phyloP scores from a whole-genome alignment of 371 early-diverging fungal species.

The Apophysomyces sp. region DNA sequence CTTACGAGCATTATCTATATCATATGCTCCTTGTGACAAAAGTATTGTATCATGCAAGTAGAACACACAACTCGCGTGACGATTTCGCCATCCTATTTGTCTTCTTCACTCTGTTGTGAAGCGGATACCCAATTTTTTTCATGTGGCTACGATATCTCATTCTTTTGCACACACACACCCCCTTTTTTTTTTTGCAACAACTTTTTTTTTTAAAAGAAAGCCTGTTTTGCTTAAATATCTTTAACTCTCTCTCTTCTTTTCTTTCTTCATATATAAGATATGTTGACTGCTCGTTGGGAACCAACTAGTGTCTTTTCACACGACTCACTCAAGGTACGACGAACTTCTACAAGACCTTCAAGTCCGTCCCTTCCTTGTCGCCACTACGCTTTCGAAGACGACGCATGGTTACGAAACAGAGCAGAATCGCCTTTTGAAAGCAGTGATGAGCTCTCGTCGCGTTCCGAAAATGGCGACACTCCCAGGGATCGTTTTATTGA shows the following conservation, averaged over 20 bases:
- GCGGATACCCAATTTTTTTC: not conserved
- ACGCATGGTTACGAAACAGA: not conserved
- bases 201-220: not conserved
- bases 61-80: not conserved
- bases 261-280: not conserved
- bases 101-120: not conserved
- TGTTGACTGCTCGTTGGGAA: slow-evolving; percentile 10
- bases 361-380: not conserved
- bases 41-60: not conserved
- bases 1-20: not conserved
- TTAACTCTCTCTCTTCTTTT: not conserved
- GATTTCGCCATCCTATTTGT: not conserved
- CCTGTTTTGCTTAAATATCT: not conserved
- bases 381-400: slow-evolving; percentile 3
- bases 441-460: slow-evolving; percentile 1
- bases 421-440: not conserved
- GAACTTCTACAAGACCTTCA: not conserved
- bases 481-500: slow-evolving; percentile 34
- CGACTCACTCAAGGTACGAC: slow-evolving; percentile 20
- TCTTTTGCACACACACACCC: too few species aligned
- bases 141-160: not conserved
- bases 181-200: not conserved
- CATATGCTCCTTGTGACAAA: not conserved
- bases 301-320: slow-evolving; percentile 48
- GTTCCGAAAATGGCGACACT: not conserved